Percentiles rank a stretch among this genome's conserved stretches.
These are phyloP conservation scores for Neurospora terricola DNA, from an alignment of 495 filamentous ascomycete species.

Conservation along the genomic window DNA sequence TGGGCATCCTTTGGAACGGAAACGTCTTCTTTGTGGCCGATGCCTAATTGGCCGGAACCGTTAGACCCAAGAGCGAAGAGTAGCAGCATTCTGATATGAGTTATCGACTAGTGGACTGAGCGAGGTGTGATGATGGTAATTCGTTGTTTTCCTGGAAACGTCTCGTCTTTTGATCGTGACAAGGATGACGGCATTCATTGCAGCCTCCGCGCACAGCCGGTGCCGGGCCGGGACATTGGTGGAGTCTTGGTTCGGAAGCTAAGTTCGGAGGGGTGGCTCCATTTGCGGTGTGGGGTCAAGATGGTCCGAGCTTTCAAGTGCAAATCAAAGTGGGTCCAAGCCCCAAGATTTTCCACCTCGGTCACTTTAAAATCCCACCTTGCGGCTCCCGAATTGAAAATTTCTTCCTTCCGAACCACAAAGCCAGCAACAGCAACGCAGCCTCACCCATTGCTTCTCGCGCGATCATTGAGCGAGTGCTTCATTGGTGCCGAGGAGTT, in stretches of 20 bases:
- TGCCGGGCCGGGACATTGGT: background rate
- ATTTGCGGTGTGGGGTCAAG: background rate
- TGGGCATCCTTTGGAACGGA: slow-evolving; percentile 53
- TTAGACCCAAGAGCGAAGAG: slow-evolving; percentile 90
- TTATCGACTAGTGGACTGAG: background rate
- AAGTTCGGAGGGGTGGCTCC: background rate
- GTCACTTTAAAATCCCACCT: slow-evolving; percentile 6
- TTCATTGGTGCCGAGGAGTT: background rate
- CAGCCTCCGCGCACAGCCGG: background rate
- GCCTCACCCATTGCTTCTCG: background rate
- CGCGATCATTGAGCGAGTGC: background rate
- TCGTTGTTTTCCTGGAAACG: background rate
- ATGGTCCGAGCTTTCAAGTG: background rate
- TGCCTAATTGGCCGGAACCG: slow-evolving; percentile 74
- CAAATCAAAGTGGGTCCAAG: slow-evolving; percentile 1
- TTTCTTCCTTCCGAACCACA: slow-evolving; percentile 6
- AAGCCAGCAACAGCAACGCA: slow-evolving; percentile 2
- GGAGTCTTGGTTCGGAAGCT: background rate
- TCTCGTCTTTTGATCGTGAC: background rate
- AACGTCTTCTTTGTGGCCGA: slow-evolving; percentile 66
- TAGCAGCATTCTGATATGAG: slow-evolving; percentile 21
- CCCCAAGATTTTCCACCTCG: background rate
- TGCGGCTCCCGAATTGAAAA: slow-evolving; percentile 4
- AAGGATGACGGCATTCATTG: background rate
- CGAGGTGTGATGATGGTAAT: background rate